phyloP scores from a whole-genome alignment of 148 eudicot genomes.

The Camellia lanceoleosa region DNA sequence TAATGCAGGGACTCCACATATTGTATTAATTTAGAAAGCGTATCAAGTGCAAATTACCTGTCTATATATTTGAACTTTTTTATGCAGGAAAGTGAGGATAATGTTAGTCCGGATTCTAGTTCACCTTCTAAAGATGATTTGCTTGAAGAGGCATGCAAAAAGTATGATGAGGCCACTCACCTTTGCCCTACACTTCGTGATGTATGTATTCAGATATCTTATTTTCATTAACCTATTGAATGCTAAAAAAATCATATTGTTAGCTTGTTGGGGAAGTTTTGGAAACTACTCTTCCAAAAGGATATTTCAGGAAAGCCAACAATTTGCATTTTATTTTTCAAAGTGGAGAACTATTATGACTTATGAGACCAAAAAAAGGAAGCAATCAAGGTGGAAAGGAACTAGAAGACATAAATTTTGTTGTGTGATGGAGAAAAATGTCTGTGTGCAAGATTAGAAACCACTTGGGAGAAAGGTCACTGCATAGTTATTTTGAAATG shows the following conservation, averaged over 20 bases:
- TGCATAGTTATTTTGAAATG: not conserved
- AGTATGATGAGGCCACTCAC: slow-evolving; percentile 85
- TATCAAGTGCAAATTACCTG: not conserved
- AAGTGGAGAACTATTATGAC: not conserved
- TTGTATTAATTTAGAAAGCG: not conserved
- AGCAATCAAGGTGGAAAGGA: not conserved
- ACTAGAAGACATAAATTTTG: not conserved
- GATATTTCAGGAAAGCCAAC: not conserved
- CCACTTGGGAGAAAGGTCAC: not conserved
- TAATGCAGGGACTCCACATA: not conserved
- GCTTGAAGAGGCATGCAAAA: slow-evolving; percentile 93
- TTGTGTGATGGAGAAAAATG: not conserved
- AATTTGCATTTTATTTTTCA: not conserved
- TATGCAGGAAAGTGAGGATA: slow-evolving; percentile 94
- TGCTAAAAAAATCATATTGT: not conserved
- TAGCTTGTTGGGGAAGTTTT: not conserved
- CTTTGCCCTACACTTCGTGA: slow-evolving; percentile 92
- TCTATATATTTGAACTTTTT: not conserved
- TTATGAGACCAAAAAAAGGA: not conserved
- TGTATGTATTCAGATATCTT: slow-evolving; percentile 47
- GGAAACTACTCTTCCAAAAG: not conserved
- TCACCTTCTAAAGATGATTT: slow-evolving; percentile 91
- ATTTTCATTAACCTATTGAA: not conserved
- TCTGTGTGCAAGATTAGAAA: not conserved
- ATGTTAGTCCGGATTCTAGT: slow-evolving; percentile 78